Percentiles rank a stretch among this genome's conserved stretches.
phyloP scores from a whole-genome alignment of 108 stramenopile species.

The Mediolabrus comicus region DNA sequence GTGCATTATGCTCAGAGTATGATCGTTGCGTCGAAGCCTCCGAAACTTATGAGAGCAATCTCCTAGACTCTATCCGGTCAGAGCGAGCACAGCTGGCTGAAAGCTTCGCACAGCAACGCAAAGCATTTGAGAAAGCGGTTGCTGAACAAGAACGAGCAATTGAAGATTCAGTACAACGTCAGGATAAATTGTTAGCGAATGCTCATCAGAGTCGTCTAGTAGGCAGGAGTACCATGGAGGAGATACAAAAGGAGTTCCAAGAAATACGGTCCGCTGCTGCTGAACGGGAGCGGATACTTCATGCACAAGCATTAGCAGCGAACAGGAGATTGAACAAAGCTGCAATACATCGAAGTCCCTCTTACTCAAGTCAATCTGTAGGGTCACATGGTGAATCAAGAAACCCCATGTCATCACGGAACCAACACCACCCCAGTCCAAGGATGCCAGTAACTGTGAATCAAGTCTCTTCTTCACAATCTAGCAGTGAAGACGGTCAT shows the following conservation, averaged over 20 bases:
- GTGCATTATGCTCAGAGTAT: slow-evolving; percentile 50
- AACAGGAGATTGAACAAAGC: slow-evolving; percentile 21
- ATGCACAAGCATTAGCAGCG: slow-evolving; percentile 35
- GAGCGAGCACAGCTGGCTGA: slow-evolving; percentile 41
- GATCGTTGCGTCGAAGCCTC: slow-evolving; percentile 49
- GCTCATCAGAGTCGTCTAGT: slow-evolving; percentile 26
- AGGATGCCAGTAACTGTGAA: not conserved
- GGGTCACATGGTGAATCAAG: slow-evolving; percentile 5
- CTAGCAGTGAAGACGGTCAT: slow-evolving; percentile 23
- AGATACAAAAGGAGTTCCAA: slow-evolving; percentile 44
- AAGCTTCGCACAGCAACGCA: slow-evolving; percentile 36
- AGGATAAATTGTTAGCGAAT: slow-evolving; percentile 24
- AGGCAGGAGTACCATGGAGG: slow-evolving; percentile 36
- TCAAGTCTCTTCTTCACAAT: not conserved
- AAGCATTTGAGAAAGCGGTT: slow-evolving; percentile 41
- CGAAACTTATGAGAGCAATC: slow-evolving; percentile 27
- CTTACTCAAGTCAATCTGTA: slow-evolving; percentile 5
- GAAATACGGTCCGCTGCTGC: slow-evolving; percentile 40
- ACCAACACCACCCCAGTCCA: not conserved
- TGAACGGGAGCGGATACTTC: slow-evolving; percentile 36
- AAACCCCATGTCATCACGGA: slow-evolving; percentile 9
- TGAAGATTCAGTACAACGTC: slow-evolving; percentile 32
- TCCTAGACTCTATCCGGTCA: slow-evolving; percentile 41
- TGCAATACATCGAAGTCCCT: slow-evolving; percentile 6
- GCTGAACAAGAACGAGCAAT: slow-evolving; percentile 43